Evolutionary conservation across 2,329 filamentous ascomycete genomes (phyloP), one percentile per base, ranked within the genome.

Genomic region (Trichoderma koningii): DNA sequence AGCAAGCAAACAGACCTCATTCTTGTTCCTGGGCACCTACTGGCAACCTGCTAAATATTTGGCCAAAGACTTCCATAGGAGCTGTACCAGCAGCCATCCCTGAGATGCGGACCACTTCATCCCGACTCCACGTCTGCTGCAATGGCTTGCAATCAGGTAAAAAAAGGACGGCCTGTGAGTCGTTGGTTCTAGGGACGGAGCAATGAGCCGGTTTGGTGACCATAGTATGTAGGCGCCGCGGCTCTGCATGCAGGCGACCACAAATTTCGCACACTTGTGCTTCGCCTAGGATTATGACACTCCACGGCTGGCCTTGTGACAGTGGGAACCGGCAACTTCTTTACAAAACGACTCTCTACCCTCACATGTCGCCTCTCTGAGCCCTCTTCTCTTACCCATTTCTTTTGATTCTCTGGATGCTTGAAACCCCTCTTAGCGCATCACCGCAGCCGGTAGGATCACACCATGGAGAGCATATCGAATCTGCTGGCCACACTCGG

Each of bases 391-490:
- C 7, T 3, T 6, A 1, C 45, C 10, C 3, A 21, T 2, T 5
- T 1, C 9, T 6, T 57, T n/a, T 19, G 19, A 2, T 14, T 12
- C 10, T 19, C 21, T 30, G 3, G n/a, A n/a, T n/a, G n/a, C n/a
- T n/a, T n/a, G n/a, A n/a, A 21, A 12, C 7, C 14, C 38, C n/a
- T 9, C n/a, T 38, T 28, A 2, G 17, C 17, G 55, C 21, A 12
- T n/a, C 7, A 2, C 28, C 10, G 12, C 28, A 38, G 21, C 14
- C 12, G 14, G 30, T 26, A 9, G 12, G 21, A 30, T 7, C 34
- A 44, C 34, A 52, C 45, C 14, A 62, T 62, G 59, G 59, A 42
- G 26, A 44, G 34, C 26, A 10, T 15, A 59, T 34, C 44, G 12
- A 5, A 14, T 6, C 34, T 47, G 55, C 55, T 57, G 42, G 21